Percentiles rank a stretch among this genome's conserved stretches.
These are phyloP conservation scores for Coemansia sp. DNA, from an alignment of 192 early-diverging fungal genomes.

Conservation along the genomic window DNA sequence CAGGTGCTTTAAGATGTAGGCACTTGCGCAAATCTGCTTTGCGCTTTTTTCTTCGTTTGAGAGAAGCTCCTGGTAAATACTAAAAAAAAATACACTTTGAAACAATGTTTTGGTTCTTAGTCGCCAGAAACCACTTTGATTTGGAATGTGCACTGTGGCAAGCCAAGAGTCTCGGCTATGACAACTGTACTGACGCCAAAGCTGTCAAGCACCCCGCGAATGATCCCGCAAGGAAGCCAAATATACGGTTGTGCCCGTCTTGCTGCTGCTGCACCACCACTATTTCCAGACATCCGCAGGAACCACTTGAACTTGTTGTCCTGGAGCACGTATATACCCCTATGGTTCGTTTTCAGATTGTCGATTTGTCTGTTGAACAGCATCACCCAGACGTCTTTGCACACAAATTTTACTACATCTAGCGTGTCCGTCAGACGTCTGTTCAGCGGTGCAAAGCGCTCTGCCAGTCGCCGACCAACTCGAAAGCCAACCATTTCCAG, in stretches of 20 bases:
- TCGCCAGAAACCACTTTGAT: constrained; percentile 49
- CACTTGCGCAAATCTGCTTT: too few relatives aligned
- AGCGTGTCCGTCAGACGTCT: constrained; percentile 91
- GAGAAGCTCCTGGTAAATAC: neutral
- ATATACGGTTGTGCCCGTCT: constrained; percentile 84
- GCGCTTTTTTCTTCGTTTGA: too few relatives aligned
- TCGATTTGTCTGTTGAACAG: constrained; percentile 98
- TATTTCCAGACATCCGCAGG: constrained; percentile 84
- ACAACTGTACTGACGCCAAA: constrained; percentile 86
- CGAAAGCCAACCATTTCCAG: constrained; percentile 90
- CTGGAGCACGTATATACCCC: constrained; percentile 96
- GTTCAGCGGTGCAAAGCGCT: constrained; percentile 85
- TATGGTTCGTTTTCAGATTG: constrained; percentile 98
- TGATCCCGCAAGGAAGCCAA: constrained; percentile 96
- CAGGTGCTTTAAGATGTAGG: too few relatives aligned
- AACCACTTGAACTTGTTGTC: constrained; percentile 99
- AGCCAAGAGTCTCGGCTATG: constrained; percentile 80
- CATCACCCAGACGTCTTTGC: constrained; percentile 96
- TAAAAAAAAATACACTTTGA: neutral
- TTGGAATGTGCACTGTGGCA: constrained; percentile 78
- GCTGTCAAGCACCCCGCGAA: constrained; percentile 91
- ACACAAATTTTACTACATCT: constrained; percentile 98
- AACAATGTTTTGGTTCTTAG: constrained; percentile 1
- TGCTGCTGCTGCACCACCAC: constrained; percentile 73
- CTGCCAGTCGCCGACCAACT: constrained; percentile 84